Conservation (phyloP, 2,329 filamentous ascomycete species). For the Apiospora saccharicola region DNA sequence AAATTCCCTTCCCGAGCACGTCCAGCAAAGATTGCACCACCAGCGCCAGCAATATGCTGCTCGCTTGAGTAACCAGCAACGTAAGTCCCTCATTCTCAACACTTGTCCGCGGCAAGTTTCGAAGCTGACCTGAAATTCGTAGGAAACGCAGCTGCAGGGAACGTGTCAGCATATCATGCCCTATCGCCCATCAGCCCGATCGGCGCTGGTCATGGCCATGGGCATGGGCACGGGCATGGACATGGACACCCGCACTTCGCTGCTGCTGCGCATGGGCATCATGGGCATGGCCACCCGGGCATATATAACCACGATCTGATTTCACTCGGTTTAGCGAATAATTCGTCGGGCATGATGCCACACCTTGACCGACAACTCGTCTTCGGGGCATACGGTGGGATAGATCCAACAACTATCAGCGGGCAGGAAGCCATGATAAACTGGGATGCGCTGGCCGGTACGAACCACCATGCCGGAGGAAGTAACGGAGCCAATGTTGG, state of each 20-base stretch:
- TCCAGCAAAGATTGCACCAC: conserved; percentile 44
- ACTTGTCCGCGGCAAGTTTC: neutral
- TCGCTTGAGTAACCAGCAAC: conserved; percentile 51
- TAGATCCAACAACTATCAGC: conserved; percentile 52
- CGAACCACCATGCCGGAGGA: conserved; percentile 38
- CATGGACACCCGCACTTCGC: conserved; percentile 33
- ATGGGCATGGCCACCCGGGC: conserved; percentile 41
- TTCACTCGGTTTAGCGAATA: conserved; percentile 58
- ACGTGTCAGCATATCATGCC: conserved; percentile 49
- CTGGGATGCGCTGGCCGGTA: conserved; percentile 53
- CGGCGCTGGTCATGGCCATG: conserved; percentile 42
- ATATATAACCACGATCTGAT: conserved; percentile 63
- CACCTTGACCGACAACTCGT: conserved; percentile 80
- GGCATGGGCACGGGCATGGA: conserved; percentile 32
- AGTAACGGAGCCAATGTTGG: conserved; percentile 38
- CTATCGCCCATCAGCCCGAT: conserved; percentile 62
- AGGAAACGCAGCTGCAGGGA: conserved; percentile 28
- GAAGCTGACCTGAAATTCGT: neutral
- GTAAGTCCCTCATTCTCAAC: conserved; percentile 47
- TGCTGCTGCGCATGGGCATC: conserved; percentile 8
- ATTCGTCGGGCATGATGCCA: conserved; percentile 62
- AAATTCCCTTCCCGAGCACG: conserved; percentile 42
- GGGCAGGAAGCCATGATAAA: conserved; percentile 51
- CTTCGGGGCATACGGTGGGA: conserved; percentile 72
- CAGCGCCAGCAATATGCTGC: conserved; percentile 47